Conservation (phyloP, 768 basidiomycete genomes). For the Boletales sp. region DNA sequence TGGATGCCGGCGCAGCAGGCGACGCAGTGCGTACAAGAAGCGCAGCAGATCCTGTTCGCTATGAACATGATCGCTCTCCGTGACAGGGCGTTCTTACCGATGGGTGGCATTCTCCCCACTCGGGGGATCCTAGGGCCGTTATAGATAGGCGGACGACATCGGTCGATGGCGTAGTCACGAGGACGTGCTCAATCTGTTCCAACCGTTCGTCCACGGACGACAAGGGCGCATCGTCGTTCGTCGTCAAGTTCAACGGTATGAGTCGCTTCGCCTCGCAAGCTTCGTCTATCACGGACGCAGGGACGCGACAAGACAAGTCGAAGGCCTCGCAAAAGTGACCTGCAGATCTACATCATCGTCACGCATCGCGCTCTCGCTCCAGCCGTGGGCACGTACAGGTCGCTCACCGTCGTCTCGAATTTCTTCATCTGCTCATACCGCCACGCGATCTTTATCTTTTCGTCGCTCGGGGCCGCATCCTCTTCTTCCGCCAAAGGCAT, state of each 20-base stretch:
- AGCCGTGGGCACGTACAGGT: too few relatives aligned
- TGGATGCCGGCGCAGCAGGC: constrained; percentile 50
- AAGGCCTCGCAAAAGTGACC: constrained; percentile 68
- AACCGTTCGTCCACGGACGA: constrained; percentile 22
- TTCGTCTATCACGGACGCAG: constrained; percentile 44
- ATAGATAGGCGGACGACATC: constrained; percentile 56
- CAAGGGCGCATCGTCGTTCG: constrained; percentile 14
- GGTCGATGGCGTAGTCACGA: constrained; percentile 31
- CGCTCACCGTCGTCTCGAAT: constrained; percentile 81
- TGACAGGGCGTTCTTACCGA: constrained; percentile 40
- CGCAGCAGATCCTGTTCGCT: constrained; percentile 48
- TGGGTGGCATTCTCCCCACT: constrained; percentile 63
- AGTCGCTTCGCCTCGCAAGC: constrained; percentile 41
- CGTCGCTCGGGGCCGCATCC: constrained; percentile 36
- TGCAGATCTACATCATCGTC: constrained; percentile 34
- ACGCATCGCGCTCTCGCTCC: too few relatives aligned
- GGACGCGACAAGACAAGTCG: constrained; percentile 67
- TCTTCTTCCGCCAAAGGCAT: constrained; percentile 27
- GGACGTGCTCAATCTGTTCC: constrained; percentile 26
- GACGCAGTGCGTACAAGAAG: constrained; percentile 70
- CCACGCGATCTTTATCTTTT: constrained; percentile 55
- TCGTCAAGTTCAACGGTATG: constrained; percentile 23
- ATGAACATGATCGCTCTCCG: constrained; percentile 2
- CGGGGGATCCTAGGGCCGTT: constrained; percentile 54
- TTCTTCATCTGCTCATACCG: constrained; percentile 73